Evolutionary conservation across 2,329 filamentous ascomycete species (phyloP), one percentile per base, ranked within the genome.

Genomic region (Trichophyton rubrum): DNA sequence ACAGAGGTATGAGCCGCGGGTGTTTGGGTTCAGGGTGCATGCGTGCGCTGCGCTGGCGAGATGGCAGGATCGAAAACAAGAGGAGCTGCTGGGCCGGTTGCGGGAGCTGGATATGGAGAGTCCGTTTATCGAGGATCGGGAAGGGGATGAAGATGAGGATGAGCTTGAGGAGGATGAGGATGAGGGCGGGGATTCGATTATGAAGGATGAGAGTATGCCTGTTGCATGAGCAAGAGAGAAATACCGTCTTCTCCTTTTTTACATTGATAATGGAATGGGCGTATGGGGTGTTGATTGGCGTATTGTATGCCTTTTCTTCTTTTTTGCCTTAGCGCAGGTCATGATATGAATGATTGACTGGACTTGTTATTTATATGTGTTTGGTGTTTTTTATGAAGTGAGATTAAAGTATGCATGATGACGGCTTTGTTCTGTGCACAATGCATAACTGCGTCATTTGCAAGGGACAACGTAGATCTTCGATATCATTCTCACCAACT

Each of bases 11-110:
- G 83, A 92, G 61, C 93, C 93, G 24, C 85, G 88, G 62, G 87
- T 95, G 63, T 99, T 93, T 73, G 93, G 93, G 38, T 99, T 99
- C 80, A 90, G 89, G 70, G 90, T 99, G 4, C 93, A 99, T 75
- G 89, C 90, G 3, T 83, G 87, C 15, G 92, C 93, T 0, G 86
- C 92, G 2, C 79, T 99, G 66, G 85, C 90, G 66, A 84, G 93
- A 68, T 99, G 93, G 93, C 93, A 99, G 76, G 86, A 89, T 70
- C 80, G 80, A 51, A 84, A 88, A 71, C 82, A 90, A 62, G 87
- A 92, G 60, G 85, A 90, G 55, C 90, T 96, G 87, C 86, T 90
- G 68, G 81, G 84, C 59, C 81, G 91, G 47, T 78, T 99, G 64
- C 80, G 86, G 66, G 84, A 85, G 63, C 74, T 77, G 38, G 78